Conservation (phyloP, 202 grass and related monocot species). For the Saccharum hybrid region DNA sequence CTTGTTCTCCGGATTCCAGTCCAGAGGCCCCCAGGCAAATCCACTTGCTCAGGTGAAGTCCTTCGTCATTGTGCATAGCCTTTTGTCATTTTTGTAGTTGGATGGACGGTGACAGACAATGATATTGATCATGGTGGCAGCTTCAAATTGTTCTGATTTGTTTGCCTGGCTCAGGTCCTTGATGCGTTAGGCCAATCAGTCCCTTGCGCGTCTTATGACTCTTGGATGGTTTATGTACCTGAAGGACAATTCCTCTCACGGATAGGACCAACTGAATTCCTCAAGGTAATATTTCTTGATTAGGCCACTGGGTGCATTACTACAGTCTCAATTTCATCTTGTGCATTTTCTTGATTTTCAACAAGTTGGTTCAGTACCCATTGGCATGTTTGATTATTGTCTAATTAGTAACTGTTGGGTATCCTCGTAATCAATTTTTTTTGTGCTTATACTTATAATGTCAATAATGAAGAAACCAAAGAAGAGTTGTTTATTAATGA, state of each 20-base stretch:
- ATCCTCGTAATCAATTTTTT: background rate
- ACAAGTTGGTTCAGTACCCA: background rate
- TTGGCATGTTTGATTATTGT: background rate
- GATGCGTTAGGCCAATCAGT: slow-evolving; percentile 85
- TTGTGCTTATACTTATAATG: background rate
- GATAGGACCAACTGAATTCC: slow-evolving; percentile 91
- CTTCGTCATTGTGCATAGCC: slow-evolving; percentile 6
- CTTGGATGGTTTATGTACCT: slow-evolving; percentile 96
- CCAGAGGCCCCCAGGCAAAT: slow-evolving; percentile 87
- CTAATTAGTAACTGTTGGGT: background rate
- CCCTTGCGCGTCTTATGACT: slow-evolving; percentile 80
- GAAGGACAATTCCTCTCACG: slow-evolving; percentile 84
- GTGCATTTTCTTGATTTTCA: background rate
- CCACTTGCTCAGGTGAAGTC: slow-evolving; percentile 90
- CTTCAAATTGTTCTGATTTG: slow-evolving; percentile 32
- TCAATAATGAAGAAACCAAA: background rate
- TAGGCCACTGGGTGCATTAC: background rate
- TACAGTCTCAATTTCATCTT: background rate
- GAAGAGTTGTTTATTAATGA: background rate
- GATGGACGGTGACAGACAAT: background rate
- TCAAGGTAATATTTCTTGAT: slow-evolving; percentile 59
- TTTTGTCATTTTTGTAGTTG: background rate
- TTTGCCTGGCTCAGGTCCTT: slow-evolving; percentile 64
- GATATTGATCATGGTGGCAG: background rate
- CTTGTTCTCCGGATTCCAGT: slow-evolving; percentile 95